These are phyloP conservation scores for Phaeotremella fagi DNA, from an alignment of 768 basidiomycete species.

Conservation along the genomic window DNA sequence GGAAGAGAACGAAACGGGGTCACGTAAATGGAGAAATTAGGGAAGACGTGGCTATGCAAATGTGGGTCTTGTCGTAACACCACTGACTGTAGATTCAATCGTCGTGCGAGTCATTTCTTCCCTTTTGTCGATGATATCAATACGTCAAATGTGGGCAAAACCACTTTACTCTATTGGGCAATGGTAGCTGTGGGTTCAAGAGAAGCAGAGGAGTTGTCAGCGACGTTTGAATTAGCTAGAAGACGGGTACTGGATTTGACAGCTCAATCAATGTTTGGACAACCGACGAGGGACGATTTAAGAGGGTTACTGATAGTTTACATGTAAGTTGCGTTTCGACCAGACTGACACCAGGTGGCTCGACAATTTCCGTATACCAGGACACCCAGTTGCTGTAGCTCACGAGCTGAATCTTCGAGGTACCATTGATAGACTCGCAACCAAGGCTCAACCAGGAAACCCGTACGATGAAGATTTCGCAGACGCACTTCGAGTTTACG, in stretches of 20 bases:
- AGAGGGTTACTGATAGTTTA: neutral
- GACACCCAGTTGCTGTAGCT: neutral
- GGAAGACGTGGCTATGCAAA: neutral
- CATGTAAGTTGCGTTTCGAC: neutral
- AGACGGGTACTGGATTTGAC: neutral
- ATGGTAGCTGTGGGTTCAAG: neutral
- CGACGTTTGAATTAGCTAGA: neutral
- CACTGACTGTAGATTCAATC: neutral
- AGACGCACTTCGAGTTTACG: neutral
- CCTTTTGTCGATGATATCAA: neutral
- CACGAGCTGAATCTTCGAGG: neutral
- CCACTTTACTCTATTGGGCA: neutral
- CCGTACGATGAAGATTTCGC: neutral
- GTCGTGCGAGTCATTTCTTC: constrained; percentile 1
- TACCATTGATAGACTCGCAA: neutral
- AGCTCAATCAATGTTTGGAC: neutral
- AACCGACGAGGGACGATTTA: neutral
- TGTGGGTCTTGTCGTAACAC: neutral
- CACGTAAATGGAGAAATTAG: neutral
- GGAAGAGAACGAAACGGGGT: neutral
- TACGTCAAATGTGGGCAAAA: neutral
- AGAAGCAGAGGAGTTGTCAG: neutral
- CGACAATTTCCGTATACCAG: neutral
- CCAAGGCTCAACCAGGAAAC: neutral
- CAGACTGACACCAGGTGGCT: neutral